These are phyloP conservation scores for Coelastrella sp. DNA, from an alignment of 139 green algal species.

Conservation along the genomic window DNA sequence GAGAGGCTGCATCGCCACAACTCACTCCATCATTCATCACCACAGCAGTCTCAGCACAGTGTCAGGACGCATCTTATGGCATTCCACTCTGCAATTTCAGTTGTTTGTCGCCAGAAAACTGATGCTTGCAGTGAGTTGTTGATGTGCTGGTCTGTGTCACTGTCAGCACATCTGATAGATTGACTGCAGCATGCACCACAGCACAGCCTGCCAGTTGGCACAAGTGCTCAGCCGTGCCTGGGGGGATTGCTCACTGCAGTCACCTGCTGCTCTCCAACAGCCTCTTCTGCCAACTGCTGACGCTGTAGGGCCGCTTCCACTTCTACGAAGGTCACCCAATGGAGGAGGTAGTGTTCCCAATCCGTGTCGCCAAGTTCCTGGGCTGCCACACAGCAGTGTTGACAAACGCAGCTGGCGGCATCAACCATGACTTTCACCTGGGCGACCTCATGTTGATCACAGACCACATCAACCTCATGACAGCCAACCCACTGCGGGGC, in stretches of 20 bases:
- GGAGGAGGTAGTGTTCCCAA: constrained; percentile 49
- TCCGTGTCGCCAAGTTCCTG: constrained; percentile 42
- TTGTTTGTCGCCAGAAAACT: too few species aligned
- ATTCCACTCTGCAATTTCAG: too few species aligned
- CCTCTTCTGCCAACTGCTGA: neutral
- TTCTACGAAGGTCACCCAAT: constrained; percentile 53
- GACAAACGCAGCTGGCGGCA: constrained; percentile 50
- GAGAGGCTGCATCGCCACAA: too few species aligned
- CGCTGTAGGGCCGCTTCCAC: constrained; percentile 45
- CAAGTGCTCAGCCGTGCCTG: too few species aligned
- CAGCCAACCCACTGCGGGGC: constrained; percentile 45
- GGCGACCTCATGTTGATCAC: constrained; percentile 51
- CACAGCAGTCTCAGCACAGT: too few species aligned
- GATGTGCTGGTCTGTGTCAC: too few species aligned
- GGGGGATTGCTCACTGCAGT: neutral
- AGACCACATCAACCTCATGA: constrained; percentile 54
- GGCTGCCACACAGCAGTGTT: constrained; percentile 44
- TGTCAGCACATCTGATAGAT: too few species aligned
- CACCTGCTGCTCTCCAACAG: neutral
- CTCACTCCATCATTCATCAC: too few species aligned
- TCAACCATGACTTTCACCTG: constrained; percentile 47
- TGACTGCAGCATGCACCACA: too few species aligned
- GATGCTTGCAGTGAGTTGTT: too few species aligned
- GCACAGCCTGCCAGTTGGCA: too few species aligned
- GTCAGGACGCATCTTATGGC: too few species aligned